Evolutionary conservation across 2,329 filamentous ascomycete genomes (phyloP), one percentile per base, ranked within the genome.

Genomic region (Plectosphaerella plurivora): DNA sequence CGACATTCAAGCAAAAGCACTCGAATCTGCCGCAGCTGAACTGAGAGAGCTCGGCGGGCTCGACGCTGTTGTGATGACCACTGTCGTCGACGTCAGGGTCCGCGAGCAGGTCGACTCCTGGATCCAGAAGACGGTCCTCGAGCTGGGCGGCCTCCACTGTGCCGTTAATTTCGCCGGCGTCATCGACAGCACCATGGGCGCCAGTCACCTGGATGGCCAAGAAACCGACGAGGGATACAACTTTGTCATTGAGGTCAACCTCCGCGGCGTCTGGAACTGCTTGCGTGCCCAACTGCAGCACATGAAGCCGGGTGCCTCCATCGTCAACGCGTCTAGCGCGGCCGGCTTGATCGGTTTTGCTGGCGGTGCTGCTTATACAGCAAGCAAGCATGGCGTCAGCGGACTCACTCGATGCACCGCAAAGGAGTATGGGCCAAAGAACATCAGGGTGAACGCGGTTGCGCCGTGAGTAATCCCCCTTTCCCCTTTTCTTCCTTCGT

Each of bases 221-320:
- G 42, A 45, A 22, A 22, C 22, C 20, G 68, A 74, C 18, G 65
- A 71, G 1, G 65, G 72, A 20, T 79, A 72, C 73, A 67, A 73
- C 41, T 62, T 62, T 25, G 63, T 73, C 15, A 60, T 78, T 50
- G 58, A 61, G 2, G 71, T 79, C 10, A 79, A 80, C 57, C 53
- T 72, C 8, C 69, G 61, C 8, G 78, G 79, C 5, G 63, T 75
- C 25, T 76, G 81, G 63, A 73, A 78, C 48, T 79, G 75, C 53
- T 54, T 83, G 53, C 65, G 75, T 15, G 73, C 75, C n/a, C 61
- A 82, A 59, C 53, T 82, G 11, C 66, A 63, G 14, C 63, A 65
- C 1, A 73, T 80, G 51, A 59, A 57, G 25, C 61, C 65, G 8
- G 58, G 65, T 12, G 74, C 70, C 0, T 73, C 71, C 57, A 73